These are phyloP conservation scores for Acer saccharum DNA, from an alignment of 345 rosid species.

Conservation along the genomic window DNA sequence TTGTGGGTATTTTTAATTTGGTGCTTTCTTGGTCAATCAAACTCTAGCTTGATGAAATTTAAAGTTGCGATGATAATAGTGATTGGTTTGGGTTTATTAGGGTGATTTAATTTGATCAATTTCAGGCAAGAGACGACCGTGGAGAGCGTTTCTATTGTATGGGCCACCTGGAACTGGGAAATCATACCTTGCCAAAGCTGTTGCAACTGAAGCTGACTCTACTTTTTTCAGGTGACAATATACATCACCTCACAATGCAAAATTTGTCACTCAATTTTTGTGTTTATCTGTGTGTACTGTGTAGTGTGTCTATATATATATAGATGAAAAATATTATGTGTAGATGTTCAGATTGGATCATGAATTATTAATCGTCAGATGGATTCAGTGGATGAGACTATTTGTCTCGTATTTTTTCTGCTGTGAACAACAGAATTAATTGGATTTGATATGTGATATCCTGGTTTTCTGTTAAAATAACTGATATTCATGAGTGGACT, in stretches of 20 bases:
- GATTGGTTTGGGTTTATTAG: background rate
- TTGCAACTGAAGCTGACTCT: conserved; percentile 95
- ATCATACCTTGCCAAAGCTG: conserved; percentile 94
- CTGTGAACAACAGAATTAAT: too few relatives aligned
- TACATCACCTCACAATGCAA: background rate
- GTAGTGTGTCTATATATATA: too few relatives aligned
- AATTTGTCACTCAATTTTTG: background rate
- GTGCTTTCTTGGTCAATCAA: background rate
- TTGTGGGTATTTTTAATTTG: background rate
- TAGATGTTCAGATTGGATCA: too few relatives aligned
- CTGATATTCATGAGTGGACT: background rate
- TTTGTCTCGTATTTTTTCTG: too few relatives aligned
- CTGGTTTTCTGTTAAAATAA: too few relatives aligned
- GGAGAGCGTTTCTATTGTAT: conserved; percentile 90
- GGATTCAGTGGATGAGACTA: too few relatives aligned
- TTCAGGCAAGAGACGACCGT: conserved; percentile 87
- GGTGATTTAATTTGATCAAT: conserved; percentile 13
- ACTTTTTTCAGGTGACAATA: conserved; percentile 78
- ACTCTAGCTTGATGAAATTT: background rate
- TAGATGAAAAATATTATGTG: too few relatives aligned
- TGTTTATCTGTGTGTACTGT: background rate
- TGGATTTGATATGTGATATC: too few relatives aligned
- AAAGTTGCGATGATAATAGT: background rate
- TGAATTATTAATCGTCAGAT: too few relatives aligned
- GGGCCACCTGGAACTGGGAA: conserved; percentile 99